Percentiles rank a stretch among this genome's conserved stretches.
phyloP scores from a whole-genome alignment of 2,329 filamentous ascomycete genomes.

The Sphaceloma murrayae region DNA sequence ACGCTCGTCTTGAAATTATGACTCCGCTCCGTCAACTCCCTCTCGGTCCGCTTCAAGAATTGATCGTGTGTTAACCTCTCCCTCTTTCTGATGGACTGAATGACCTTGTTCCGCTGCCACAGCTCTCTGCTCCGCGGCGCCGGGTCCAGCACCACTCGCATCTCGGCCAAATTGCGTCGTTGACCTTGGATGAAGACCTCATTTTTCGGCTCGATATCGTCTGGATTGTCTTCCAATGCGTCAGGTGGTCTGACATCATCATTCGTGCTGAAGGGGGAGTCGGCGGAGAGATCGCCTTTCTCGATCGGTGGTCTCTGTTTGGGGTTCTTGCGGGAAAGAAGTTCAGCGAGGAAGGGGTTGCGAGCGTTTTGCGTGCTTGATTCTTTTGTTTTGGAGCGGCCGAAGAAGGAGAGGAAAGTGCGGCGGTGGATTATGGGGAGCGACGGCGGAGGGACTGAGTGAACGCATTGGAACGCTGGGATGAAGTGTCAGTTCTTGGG shows the following conservation, averaged over 20 bases:
- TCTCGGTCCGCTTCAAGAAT: slow-evolving; percentile 56
- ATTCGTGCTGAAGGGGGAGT: slow-evolving; percentile 42
- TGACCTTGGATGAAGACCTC: slow-evolving; percentile 18
- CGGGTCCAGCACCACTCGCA: slow-evolving; percentile 62
- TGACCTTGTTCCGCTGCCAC: slow-evolving; percentile 78
- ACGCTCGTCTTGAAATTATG: slow-evolving; percentile 70
- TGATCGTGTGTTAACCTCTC: slow-evolving; percentile 58
- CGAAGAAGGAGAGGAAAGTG: slow-evolving; percentile 21
- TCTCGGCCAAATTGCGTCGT: slow-evolving; percentile 41
- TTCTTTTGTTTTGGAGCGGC: slow-evolving; percentile 18
- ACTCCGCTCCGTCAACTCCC: slow-evolving; percentile 52
- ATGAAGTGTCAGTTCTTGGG: slow-evolving; percentile 13
- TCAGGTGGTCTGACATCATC: slow-evolving; percentile 28
- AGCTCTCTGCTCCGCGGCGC: slow-evolving; percentile 59
- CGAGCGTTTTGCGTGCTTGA: slow-evolving; percentile 5
- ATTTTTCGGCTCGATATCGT: slow-evolving; percentile 18
- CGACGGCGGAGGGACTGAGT: slow-evolving; percentile 17
- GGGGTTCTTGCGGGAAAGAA: slow-evolving; percentile 32
- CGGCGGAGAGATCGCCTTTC: slow-evolving; percentile 38
- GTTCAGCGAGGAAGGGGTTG: slow-evolving; percentile 56
- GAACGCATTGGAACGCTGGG: slow-evolving; percentile 19
- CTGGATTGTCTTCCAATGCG: slow-evolving; percentile 21
- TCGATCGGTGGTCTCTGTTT: slow-evolving; percentile 17
- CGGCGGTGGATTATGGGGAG: slow-evolving; percentile 18
- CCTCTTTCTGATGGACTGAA: slow-evolving; percentile 60